Base-by-base conservation (phyloP, 371 early-diverging fungal genomes). In the Rhizopus delemar region DNA sequence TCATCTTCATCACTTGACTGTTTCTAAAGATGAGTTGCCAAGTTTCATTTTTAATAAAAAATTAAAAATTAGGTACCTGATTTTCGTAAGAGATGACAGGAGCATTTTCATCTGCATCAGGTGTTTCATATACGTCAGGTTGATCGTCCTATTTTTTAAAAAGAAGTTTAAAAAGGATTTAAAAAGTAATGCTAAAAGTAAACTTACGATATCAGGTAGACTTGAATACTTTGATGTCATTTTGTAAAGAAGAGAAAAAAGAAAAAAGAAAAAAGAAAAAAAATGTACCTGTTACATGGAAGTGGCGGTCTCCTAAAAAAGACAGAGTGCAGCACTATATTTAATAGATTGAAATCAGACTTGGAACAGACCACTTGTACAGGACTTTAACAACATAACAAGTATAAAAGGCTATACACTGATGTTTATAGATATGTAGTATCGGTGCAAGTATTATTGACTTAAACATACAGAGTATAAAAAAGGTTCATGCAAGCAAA, bases 121-220 rank as follows among this genome's bases (percentile, higher is more conserved):
- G 80, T 5, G 93, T 91, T 61, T 93, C 94, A 70, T 87, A 92
- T 54, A 91, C 88, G 80, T 93, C 94, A 35, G 89, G 92, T 66
- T 90, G 90, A 59, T 86, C 88, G 65, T 86, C 87, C 86, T 88
- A 22, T 22, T 22, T 22, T 22, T 50, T 52, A 31, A 68, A 39
- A 35, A n/a, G 4, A 4, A 22, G 22, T n/a, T 5, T 34, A 43
- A 11, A 43, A 46, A 32, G 11, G n/a, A 41, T 46, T 5, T 16
- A 38, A 36, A 32, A 8, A 53, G 22, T 59, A 28, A 31, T 34
- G 15, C 41, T 6, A 2, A 36, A 3, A n/a, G 13, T 15, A 31
- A 5, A 46, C 61, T 56, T 69, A 87, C 89, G 76, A 89, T 87
- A 73, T 89, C 88, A 29, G 88, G 87, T 28, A 89, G 75, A 41